phyloP scores from a whole-genome alignment of 2,329 filamentous ascomycete species.

The Stagonosporopsis vannaccii region DNA sequence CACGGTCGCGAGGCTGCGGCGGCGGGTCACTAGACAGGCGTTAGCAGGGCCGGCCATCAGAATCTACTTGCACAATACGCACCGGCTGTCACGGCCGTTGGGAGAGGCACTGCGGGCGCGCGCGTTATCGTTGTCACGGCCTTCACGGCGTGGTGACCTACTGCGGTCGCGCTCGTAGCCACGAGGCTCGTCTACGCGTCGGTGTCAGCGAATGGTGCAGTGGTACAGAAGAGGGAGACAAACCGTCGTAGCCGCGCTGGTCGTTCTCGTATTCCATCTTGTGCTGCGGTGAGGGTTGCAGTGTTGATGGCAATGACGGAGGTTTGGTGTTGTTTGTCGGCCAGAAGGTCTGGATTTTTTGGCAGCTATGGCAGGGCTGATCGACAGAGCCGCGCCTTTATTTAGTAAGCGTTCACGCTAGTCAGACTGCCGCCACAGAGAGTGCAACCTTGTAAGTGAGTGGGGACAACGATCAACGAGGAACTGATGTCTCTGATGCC shows the following conservation, averaged over 20 bases:
- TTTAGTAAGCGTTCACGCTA: conserved; percentile 43
- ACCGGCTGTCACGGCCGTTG: conserved; percentile 61
- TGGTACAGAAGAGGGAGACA: conserved; percentile 35
- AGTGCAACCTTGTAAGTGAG: conserved; percentile 30
- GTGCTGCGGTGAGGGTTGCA: conserved; percentile 46
- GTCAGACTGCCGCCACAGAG: conserved; percentile 21
- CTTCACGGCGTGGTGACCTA: conserved; percentile 66
- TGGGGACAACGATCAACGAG: conserved; percentile 22
- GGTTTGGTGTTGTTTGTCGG: conserved; percentile 34
- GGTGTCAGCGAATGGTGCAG: conserved; percentile 26
- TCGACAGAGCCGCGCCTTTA: conserved; percentile 41
- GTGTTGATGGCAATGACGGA: conserved; percentile 27
- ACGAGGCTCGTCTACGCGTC: conserved; percentile 62
- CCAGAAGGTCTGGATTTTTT: conserved; percentile 38
- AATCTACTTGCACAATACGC: conserved; percentile 16
- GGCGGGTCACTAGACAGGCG: conserved; percentile 54
- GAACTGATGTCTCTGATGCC: conserved; percentile 1
- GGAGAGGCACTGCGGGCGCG: conserved; percentile 71
- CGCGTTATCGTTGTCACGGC: conserved; percentile 60
- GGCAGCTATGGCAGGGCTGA: conserved; percentile 35
- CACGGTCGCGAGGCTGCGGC: conserved; percentile 58
- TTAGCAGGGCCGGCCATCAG: conserved; percentile 23
- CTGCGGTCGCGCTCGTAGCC: conserved; percentile 71
- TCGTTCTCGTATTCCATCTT: conserved; percentile 72
- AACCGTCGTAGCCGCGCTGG: conserved; percentile 71